phyloP scores from a whole-genome alignment of 179 eudicot species.

The Camellia oleifera region DNA sequence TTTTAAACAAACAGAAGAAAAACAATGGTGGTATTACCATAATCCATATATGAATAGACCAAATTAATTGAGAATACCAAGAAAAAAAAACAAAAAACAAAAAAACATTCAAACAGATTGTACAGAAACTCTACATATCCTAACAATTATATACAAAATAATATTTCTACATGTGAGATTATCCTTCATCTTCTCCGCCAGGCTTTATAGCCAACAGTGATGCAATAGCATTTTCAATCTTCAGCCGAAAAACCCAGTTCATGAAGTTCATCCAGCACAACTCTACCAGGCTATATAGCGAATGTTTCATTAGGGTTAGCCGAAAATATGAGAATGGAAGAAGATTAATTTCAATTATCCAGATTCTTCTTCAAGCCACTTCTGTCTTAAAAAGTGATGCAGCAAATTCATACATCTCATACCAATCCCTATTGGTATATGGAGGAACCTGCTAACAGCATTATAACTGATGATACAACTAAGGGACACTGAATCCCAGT shows the following conservation, averaged over 20 bases:
- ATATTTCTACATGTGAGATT: not conserved
- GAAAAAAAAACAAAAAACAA: not conserved
- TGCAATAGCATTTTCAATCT: not conserved
- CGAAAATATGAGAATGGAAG: slow-evolving; percentile 1
- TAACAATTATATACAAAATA: not conserved
- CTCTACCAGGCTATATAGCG: not conserved
- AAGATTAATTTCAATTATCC: not conserved
- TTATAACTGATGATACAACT: not conserved
- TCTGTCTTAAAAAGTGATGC: not conserved
- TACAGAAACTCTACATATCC: not conserved
- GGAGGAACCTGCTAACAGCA: not conserved
- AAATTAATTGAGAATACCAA: not conserved
- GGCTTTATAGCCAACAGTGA: too few species aligned
- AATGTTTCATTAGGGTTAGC: not conserved
- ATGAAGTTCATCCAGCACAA: not conserved
- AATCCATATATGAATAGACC: not conserved
- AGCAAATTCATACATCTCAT: not conserved
- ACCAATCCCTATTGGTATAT: not conserved
- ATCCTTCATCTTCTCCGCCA: not conserved
- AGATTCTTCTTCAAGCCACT: not conserved
- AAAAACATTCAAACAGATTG: not conserved
- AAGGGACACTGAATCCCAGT: too few species aligned
- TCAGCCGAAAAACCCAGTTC: not conserved
- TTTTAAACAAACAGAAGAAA: not conserved
- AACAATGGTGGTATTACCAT: not conserved